Conservation (phyloP, 192 early-diverging fungal genomes). For the Chytriomyces hyalinus region DNA sequence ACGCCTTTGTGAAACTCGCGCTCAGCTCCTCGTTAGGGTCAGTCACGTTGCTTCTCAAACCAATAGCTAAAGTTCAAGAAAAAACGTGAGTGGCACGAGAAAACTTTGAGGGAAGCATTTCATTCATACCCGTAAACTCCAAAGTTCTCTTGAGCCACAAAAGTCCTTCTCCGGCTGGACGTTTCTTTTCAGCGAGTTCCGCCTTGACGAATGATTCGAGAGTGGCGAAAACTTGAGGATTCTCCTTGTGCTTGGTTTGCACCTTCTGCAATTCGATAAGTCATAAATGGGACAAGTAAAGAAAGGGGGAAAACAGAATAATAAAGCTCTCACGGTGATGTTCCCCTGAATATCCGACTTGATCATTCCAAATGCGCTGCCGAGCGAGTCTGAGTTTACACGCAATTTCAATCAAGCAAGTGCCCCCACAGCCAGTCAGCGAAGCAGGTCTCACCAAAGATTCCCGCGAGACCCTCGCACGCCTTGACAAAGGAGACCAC, state of each 20-base stretch:
- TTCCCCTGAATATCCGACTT: constrained; percentile 93
- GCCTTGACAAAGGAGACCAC: constrained; percentile 22
- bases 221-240: constrained; percentile 73
- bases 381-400: constrained; percentile 43
- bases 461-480: constrained; percentile 23
- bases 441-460: constrained; percentile 18
- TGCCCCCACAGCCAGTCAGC: neutral
- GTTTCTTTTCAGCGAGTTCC: constrained; percentile 80
- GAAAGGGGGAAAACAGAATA: neutral
- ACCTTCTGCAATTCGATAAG: constrained; percentile 69
- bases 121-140: constrained; percentile 43
- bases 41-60: constrained; percentile 49
- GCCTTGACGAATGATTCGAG: constrained; percentile 79
- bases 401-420: neutral
- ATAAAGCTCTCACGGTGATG: constrained; percentile 67
- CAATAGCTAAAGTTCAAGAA: constrained; percentile 21
- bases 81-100: neutral
- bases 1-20: constrained; percentile 51
- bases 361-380: constrained; percentile 81
- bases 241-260: constrained; percentile 68
- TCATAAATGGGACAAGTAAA: neutral
- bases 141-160: constrained; percentile 86
- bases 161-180: constrained; percentile 86
- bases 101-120: neutral
- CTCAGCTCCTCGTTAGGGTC: constrained; percentile 55